Evolutionary conservation across 345 rosid species (phyloP).

Genomic region (Ricinus communis): DNA sequence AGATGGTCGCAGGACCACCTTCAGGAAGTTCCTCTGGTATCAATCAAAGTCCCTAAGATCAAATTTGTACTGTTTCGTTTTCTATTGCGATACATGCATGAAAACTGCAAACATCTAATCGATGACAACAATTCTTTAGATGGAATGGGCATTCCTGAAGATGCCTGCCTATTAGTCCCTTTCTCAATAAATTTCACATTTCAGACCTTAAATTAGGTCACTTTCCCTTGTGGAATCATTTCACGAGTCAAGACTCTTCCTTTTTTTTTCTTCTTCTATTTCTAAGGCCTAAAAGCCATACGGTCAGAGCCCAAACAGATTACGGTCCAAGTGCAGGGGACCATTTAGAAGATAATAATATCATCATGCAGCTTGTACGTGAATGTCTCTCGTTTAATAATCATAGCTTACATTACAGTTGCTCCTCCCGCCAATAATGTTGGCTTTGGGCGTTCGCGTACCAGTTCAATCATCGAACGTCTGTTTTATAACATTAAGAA

Average conservation of each 20-base stretch:
- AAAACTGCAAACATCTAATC: not conserved
- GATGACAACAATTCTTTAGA: not conserved
- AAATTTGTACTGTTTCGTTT: not conserved
- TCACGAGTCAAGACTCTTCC: not conserved
- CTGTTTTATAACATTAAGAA: no score
- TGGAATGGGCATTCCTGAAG: not conserved
- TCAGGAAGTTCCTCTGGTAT: not conserved
- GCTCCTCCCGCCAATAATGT: no score
- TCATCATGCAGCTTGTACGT: no score
- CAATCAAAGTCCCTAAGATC: not conserved
- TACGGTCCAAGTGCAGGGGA: not conserved
- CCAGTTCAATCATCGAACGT: no score
- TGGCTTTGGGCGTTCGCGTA: no score
- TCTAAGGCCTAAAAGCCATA: no score
- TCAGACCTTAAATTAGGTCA: not conserved
- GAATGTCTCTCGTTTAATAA: no score
- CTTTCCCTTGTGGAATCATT: not conserved
- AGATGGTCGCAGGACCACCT: slow-evolving; percentile 10
- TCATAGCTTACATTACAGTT: no score
- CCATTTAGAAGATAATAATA: no score
- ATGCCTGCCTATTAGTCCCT: slow-evolving; percentile 3
- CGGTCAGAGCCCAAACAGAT: not conserved
- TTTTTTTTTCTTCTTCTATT: no score
- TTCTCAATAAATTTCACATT: slow-evolving; percentile 2
- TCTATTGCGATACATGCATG: slow-evolving; percentile 3